Conservation (phyloP, 192 early-diverging fungal genomes). For the Backusella liffmaniae region DNA sequence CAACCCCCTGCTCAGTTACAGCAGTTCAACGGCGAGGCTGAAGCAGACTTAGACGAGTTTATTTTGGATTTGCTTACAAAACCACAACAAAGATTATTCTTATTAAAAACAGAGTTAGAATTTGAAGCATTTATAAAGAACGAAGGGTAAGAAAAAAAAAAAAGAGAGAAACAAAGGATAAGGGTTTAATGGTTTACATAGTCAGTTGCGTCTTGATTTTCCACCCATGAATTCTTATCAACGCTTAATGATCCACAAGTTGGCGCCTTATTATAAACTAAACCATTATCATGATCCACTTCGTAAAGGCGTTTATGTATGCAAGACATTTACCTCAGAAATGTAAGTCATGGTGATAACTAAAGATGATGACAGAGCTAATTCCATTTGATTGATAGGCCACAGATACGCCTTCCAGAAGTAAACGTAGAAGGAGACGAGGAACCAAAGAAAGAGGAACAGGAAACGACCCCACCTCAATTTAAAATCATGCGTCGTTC, state of each 20-base stretch:
- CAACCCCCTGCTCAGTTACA: conserved; percentile 8
- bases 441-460: conserved; percentile 8
- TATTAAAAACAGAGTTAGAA: conserved; percentile 68
- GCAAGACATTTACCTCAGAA: conserved; percentile 51
- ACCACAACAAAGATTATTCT: conserved; percentile 62
- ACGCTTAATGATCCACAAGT: conserved; percentile 67
- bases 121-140: conserved; percentile 60
- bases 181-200: conserved; percentile 2
- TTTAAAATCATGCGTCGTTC: conserved; percentile 50
- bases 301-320: conserved; percentile 54
- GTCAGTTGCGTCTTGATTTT: conserved; percentile 54
- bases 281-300: conserved; percentile 57
- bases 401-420: conserved; percentile 47
- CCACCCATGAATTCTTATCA: conserved; percentile 75
- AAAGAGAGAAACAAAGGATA: too few relatives aligned
- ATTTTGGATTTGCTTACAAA: conserved; percentile 60
- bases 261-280: conserved; percentile 67
- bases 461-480: conserved; percentile 14
- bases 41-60: conserved; percentile 50
- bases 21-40: neutral
- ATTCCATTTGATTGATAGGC: conserved; percentile 24
- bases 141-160: conserved; percentile 40
- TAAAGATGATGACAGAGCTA: neutral
- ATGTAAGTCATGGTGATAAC: conserved; percentile 42
- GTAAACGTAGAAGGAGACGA: conserved; percentile 47